Base-by-base conservation (phyloP, 2,329 filamentous ascomycete species). In the Trichoderma citrinoviride region DNA sequence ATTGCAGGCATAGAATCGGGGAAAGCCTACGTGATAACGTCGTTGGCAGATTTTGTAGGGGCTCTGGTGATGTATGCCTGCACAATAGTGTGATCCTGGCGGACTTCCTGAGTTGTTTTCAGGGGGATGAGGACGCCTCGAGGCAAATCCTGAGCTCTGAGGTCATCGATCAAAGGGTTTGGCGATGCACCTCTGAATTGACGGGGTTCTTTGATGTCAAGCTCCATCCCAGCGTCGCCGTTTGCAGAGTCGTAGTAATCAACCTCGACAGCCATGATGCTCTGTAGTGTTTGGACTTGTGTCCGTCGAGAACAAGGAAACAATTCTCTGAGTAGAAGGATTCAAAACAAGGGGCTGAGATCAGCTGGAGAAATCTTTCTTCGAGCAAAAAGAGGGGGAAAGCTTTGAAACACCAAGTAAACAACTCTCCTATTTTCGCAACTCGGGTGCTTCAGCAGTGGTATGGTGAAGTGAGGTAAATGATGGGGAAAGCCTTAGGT, bases 51-150 rank as follows among this genome's bases (percentile, higher is more conserved):
- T 76, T 88, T 90, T 68, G 87, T 85, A 53, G 90, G 90, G 62
- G 90, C 85, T 72, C 89, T 84, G 56, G 91, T 89, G 68, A 92
- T 86, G 74, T 90, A 90, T 61, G 88, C 88, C 66, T 85, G 81
- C 56, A 89, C 83, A 67, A 85, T 78, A 43, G 78, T 77, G 65
- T 88, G 82, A 63, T 85, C 83, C 69, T 87, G 84, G 58, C 83
- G 80, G 60, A 87, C 81, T 73, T 90, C 87, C 52, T 88, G 81
- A 1, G 83, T 85, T 4, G 87, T 89, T 76, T 88, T 89, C 54
- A 90, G 78, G 33, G 86, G 85, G 49, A 88, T 83, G 52, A 90
- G 74, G 37, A 85, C 82, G 17, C 83, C 83, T 21, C 76, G 76
- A 19, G 79, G 74, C 25, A 79, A 69, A 23, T 81, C 74, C 1